Evolutionary conservation across 768 basidiomycete species (phyloP).

Genomic region (Cystobasidiopsis lactophilus): DNA sequence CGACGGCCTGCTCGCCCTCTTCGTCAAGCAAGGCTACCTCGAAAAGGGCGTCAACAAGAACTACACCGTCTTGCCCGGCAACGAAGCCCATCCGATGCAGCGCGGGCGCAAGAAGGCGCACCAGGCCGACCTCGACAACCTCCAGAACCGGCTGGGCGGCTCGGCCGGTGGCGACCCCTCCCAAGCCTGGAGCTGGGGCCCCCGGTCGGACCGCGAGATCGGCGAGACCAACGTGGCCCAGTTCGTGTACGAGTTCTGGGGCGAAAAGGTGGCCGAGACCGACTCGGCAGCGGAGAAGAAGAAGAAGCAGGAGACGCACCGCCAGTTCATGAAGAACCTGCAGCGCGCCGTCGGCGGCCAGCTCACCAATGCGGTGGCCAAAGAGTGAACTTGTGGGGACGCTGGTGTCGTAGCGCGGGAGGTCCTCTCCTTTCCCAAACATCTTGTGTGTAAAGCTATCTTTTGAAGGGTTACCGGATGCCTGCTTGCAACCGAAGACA

Average conservation of each 20-base stretch:
- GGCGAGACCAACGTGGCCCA: conserved; percentile 50
- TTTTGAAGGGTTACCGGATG: too few relatives aligned
- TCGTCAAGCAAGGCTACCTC: conserved; percentile 54
- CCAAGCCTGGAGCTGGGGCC: conserved; percentile 76
- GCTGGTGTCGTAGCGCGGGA: too few relatives aligned
- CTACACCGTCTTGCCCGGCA: conserved; percentile 21
- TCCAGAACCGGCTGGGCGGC: conserved; percentile 8
- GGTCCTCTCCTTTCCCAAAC: too few relatives aligned
- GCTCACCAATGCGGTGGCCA: too few relatives aligned
- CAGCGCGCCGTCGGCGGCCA: too few relatives aligned
- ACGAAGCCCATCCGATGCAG: conserved; percentile 30
- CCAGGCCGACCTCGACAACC: conserved; percentile 5
- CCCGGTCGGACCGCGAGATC: conserved; percentile 57
- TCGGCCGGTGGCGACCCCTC: conserved; percentile 27
- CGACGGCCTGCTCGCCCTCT: conserved; percentile 42
- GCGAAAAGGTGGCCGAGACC: too few relatives aligned
- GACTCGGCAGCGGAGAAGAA: too few relatives aligned
- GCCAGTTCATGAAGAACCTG: too few relatives aligned
- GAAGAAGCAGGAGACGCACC: too few relatives aligned
- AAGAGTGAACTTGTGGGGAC: too few relatives aligned
- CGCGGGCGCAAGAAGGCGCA: conserved; percentile 27
- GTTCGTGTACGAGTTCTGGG: conserved; percentile 64
- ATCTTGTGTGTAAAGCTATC: too few relatives aligned
- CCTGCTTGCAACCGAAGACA: too few relatives aligned
- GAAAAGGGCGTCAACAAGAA: conserved; percentile 30